These are phyloP conservation scores for Termitomyces sp. DNA, from an alignment of 768 basidiomycete genomes.

Conservation along the genomic window DNA sequence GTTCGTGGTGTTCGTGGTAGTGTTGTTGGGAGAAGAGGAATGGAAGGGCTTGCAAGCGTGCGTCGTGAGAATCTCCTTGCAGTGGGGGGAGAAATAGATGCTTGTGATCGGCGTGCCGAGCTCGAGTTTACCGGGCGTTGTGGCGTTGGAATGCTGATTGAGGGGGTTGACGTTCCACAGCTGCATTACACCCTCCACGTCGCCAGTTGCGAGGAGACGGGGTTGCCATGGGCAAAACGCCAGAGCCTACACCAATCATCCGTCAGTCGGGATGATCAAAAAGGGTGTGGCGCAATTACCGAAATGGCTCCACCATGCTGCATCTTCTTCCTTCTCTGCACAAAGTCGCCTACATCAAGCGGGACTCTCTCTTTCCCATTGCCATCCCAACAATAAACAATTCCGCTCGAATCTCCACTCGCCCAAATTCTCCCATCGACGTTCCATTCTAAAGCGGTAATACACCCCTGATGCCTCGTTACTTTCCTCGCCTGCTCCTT, in stretches of 20 bases:
- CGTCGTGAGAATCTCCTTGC: conserved; percentile 71
- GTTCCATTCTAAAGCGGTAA: conserved; percentile 68
- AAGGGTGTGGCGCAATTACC: conserved; percentile 27
- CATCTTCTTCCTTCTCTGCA: conserved; percentile 61
- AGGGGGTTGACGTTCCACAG: conserved; percentile 52
- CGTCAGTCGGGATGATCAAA: neutral
- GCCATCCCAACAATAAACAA: conserved; percentile 77
- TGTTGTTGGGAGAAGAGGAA: neutral
- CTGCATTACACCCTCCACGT: conserved; percentile 49
- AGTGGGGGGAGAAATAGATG: conserved; percentile 72
- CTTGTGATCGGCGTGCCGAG: conserved; percentile 62
- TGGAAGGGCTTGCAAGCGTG: neutral
- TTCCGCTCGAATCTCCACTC: conserved; percentile 73
- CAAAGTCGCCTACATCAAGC: conserved; percentile 52
- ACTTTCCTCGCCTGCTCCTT: conserved; percentile 66
- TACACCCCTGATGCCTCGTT: conserved; percentile 63
- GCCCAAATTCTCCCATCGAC: conserved; percentile 64
- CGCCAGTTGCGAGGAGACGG: conserved; percentile 76
- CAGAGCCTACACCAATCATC: conserved; percentile 52
- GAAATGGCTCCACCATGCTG: conserved; percentile 62
- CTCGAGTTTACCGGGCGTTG: conserved; percentile 41
- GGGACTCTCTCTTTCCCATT: conserved; percentile 33
- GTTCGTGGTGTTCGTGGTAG: neutral
- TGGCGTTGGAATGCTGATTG: conserved; percentile 40
- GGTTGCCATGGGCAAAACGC: conserved; percentile 92